A percentile compares a stretch with the other conserved stretches of the same genome.
Conservation (phyloP, 2,329 filamentous ascomycete genomes). For the Fusarium oxysporum region DNA sequence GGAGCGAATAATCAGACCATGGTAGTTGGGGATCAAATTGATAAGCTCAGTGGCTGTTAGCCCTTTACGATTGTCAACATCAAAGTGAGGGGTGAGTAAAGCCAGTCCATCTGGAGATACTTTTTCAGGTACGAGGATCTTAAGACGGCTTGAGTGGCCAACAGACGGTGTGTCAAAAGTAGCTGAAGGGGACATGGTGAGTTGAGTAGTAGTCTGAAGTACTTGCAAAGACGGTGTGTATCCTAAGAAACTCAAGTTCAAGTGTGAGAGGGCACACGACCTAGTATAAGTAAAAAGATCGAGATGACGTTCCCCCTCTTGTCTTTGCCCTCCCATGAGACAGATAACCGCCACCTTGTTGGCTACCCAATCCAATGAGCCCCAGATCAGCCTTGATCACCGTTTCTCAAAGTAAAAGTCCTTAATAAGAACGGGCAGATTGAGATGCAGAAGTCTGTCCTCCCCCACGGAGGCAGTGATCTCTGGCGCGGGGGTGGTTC, state of each 20-base stretch:
- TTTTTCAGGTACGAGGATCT: conserved; percentile 81
- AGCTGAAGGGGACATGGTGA: conserved; percentile 48
- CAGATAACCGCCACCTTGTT: conserved; percentile 33
- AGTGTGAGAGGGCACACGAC: conserved; percentile 12
- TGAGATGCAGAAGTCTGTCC: conserved; percentile 14
- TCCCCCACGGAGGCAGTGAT: conserved; percentile 13
- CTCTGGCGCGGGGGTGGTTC: conserved; percentile 27
- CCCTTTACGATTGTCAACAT: conserved; percentile 75
- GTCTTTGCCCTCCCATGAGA: conserved; percentile 26
- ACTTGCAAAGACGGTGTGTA: conserved; percentile 24
- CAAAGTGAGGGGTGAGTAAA: conserved; percentile 72
- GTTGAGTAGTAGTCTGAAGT: conserved; percentile 3
- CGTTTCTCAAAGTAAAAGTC: conserved; percentile 31
- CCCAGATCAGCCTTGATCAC: conserved; percentile 25
- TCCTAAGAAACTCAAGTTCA: conserved; percentile 9
- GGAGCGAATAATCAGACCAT: conserved; percentile 82
- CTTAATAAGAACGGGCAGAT: conserved; percentile 31
- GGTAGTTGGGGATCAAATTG: conserved; percentile 75
- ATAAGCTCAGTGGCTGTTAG: conserved; percentile 73
- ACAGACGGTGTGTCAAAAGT: conserved; percentile 35
- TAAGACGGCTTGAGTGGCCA: conserved; percentile 44
- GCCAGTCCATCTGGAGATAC: conserved; percentile 82
- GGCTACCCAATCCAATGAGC: conserved; percentile 27
- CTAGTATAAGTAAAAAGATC: conserved; percentile 32
- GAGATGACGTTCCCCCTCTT: conserved; percentile 33